Conservation (phyloP, 768 basidiomycete genomes). For the Amylocystis lapponica region DNA sequence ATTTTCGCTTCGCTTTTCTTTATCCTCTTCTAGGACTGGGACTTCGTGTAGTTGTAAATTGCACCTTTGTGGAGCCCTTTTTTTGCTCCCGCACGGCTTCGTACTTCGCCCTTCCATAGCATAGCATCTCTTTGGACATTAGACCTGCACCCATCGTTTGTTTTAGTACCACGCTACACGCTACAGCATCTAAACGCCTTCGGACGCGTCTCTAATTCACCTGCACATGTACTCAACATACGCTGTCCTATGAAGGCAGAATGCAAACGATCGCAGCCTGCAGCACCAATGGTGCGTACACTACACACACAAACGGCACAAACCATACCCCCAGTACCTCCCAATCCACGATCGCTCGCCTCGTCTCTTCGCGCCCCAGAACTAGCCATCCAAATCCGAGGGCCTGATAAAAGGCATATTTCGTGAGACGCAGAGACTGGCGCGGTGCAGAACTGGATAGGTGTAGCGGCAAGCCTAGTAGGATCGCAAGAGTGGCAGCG, state of each 20-base stretch:
- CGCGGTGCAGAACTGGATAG: constrained; percentile 32
- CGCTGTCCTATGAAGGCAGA: constrained; percentile 24
- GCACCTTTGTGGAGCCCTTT: too few relatives aligned
- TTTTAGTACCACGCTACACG: too few relatives aligned
- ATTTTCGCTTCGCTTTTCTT: neutral
- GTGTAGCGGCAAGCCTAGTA: constrained; percentile 60
- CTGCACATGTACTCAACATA: neutral
- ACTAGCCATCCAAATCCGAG: constrained; percentile 60
- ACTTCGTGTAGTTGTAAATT: constrained; percentile 4
- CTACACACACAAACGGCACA: constrained; percentile 73
- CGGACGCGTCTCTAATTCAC: neutral
- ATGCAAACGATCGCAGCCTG: constrained; percentile 62
- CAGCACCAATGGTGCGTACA: constrained; percentile 68
- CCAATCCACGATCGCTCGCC: constrained; percentile 67
- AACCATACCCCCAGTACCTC: constrained; percentile 78
- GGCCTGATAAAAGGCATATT: constrained; percentile 34
- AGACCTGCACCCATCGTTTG: neutral
- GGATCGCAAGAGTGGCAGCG: constrained; percentile 61
- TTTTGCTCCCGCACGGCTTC: too few relatives aligned
- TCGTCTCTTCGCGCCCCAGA: constrained; percentile 37
- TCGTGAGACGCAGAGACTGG: constrained; percentile 22
- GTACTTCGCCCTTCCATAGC: neutral
- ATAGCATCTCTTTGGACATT: neutral
- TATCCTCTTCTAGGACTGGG: neutral
- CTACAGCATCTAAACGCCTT: too few relatives aligned